Evolutionary conservation across 169 alveolate genomes (phyloP).

Genomic region (Eimeria praecox): DNA sequence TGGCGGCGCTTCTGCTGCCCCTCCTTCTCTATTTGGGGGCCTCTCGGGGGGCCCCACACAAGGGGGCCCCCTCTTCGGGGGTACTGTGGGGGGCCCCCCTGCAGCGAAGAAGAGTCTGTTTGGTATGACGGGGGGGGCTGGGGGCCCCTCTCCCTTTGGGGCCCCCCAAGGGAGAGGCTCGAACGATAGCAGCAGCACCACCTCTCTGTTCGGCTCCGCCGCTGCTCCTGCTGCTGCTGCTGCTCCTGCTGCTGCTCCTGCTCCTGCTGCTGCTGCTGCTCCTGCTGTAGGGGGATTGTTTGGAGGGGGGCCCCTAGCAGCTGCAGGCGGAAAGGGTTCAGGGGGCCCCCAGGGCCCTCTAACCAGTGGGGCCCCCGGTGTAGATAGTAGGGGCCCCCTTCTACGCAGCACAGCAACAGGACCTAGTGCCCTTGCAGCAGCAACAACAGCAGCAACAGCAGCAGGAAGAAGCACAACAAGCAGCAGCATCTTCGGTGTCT

Average conservation of each 20-base stretch:
- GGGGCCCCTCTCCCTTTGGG: neutral
- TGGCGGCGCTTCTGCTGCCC: neutral
- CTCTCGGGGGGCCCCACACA: neutral
- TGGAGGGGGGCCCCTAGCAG: slow-evolving; percentile 9
- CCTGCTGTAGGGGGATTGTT: slow-evolving; percentile 10
- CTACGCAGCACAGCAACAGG: neutral
- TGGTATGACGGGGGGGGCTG: neutral
- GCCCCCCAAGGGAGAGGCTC: neutral
- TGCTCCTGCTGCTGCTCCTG: neutral
- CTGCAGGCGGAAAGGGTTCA: neutral
- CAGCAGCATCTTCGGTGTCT: neutral
- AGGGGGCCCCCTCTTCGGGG: slow-evolving; percentile 14
- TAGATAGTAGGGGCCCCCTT: neutral
- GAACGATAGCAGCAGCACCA: neutral
- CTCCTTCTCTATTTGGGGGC: slow-evolving; percentile 8
- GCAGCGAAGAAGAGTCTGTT: neutral
- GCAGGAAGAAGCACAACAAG: neutral
- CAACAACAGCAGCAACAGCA: slow-evolving; percentile 6
- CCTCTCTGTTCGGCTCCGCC: neutral
- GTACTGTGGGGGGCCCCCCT: neutral
- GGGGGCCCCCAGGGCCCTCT: slow-evolving; percentile 24
- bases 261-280: neutral
- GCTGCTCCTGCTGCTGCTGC: neutral
- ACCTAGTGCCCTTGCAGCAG: neutral
- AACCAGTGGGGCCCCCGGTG: neutral